These are phyloP conservation scores for Penicillium sp. DNA, from an alignment of 2,329 filamentous ascomycete genomes.

Conservation along the genomic window DNA sequence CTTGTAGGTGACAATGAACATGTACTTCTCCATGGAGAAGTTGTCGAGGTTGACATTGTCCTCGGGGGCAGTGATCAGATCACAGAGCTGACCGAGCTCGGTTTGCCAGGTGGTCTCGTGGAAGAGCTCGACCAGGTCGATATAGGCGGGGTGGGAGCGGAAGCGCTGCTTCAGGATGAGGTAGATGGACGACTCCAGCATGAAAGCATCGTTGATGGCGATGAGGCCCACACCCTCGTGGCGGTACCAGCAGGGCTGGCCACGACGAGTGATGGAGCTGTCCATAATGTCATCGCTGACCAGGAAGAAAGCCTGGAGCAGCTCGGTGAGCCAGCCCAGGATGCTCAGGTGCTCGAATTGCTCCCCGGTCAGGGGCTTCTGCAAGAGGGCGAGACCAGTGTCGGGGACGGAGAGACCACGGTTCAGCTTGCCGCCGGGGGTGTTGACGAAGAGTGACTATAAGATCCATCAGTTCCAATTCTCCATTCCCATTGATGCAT, in stretches of 20 bases:
- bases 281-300: conserved; percentile 99
- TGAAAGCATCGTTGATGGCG: conserved; percentile 97
- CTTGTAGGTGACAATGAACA: conserved; percentile 99
- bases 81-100: conserved; percentile 91
- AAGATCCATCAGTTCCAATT: conserved; percentile 1
- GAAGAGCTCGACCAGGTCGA: conserved; percentile 94
- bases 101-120: conserved; percentile 94
- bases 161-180: conserved; percentile 91
- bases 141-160: conserved; percentile 79
- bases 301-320: conserved; percentile 98
- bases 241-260: conserved; percentile 95
- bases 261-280: conserved; percentile 87
- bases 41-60: conserved; percentile 90
- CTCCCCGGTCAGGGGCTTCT: conserved; percentile 69
- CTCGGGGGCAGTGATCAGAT: conserved; percentile 93
- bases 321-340: conserved; percentile 96
- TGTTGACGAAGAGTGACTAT: conserved; percentile 81
- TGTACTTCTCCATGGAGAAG: conserved; percentile 90
- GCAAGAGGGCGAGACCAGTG: conserved; percentile 77
- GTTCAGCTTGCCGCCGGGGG: conserved; percentile 95
- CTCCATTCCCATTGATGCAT: background rate
- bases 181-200: conserved; percentile 92
- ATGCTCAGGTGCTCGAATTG: conserved; percentile 88
- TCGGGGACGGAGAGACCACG: conserved; percentile 97
- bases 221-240: conserved; percentile 88